Percentiles rank a stretch among this genome's conserved stretches.
These are phyloP conservation scores for Aspergillus kassunensis DNA, from an alignment of 495 filamentous ascomycete species.

Conservation along the genomic window DNA sequence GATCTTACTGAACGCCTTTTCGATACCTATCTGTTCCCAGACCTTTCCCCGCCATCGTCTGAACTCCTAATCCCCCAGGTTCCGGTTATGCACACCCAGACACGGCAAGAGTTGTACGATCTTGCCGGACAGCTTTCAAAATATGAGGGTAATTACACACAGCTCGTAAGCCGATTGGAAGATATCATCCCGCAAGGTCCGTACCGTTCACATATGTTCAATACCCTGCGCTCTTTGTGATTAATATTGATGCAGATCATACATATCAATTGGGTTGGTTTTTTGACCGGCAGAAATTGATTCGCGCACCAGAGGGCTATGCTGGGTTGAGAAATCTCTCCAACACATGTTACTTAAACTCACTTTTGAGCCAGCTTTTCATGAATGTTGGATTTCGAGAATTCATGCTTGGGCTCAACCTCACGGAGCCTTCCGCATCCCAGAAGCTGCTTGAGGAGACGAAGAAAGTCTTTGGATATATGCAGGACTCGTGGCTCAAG, in stretches of 20 bases:
- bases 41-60: slow-evolving; percentile 36
- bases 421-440: slow-evolving; percentile 47
- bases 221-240: not conserved
- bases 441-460: slow-evolving; percentile 73
- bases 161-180: slow-evolving; percentile 50
- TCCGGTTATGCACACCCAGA: slow-evolving; percentile 51
- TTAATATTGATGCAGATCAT: slow-evolving; percentile 33
- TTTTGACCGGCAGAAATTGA: slow-evolving; percentile 63
- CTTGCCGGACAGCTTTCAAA: slow-evolving; percentile 58
- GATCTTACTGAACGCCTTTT: slow-evolving; percentile 58
- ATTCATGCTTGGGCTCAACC: slow-evolving; percentile 69
- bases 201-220: not conserved
- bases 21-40: slow-evolving; percentile 66
- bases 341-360: slow-evolving; percentile 98
- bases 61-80: slow-evolving; percentile 26
- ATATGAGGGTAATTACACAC: slow-evolving; percentile 47
- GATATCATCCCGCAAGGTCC: slow-evolving; percentile 49
- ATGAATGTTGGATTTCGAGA: slow-evolving; percentile 89
- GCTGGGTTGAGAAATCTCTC: slow-evolving; percentile 84
- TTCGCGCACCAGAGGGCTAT: slow-evolving; percentile 73
- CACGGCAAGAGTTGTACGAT: slow-evolving; percentile 60
- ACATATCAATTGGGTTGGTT: slow-evolving; percentile 52
- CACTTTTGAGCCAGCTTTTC: slow-evolving; percentile 90
- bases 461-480: slow-evolving; percentile 73
- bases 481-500: slow-evolving; percentile 77